Evolutionary conservation across 768 basidiomycete species (phyloP).

Genomic region (Neoboletus magnificus): DNA sequence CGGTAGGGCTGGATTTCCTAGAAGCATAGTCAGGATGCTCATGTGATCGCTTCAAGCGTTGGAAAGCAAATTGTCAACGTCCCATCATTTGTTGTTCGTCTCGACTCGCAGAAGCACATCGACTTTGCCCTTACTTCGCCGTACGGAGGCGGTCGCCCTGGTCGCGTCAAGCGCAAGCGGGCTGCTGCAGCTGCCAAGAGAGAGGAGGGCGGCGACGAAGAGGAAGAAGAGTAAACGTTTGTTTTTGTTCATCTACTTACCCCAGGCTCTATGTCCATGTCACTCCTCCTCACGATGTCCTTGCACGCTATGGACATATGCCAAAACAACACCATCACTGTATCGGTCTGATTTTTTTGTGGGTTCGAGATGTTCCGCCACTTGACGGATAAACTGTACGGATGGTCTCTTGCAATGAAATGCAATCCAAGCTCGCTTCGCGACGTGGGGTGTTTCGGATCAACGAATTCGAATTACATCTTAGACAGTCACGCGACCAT

Average conservation of each 20-base stretch:
- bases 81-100: constrained; percentile 97
- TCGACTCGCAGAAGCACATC: constrained; percentile 99
- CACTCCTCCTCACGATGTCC: constrained; percentile 29
- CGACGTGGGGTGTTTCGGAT: neutral
- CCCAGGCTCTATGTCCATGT: constrained; percentile 27
- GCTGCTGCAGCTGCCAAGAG: constrained; percentile 89
- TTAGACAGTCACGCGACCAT: constrained; percentile 5
- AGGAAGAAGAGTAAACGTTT: constrained; percentile 75
- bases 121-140: constrained; percentile 98
- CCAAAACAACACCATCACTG: constrained; percentile 27
- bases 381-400: neutral
- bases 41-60: constrained; percentile 51
- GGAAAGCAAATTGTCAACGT: constrained; percentile 99
- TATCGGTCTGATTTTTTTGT: constrained; percentile 3
- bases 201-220: constrained; percentile 85
- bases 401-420: neutral
- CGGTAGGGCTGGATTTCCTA: constrained; percentile 53
- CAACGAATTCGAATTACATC: neutral
- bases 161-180: constrained; percentile 99
- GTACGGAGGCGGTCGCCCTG: constrained; percentile 90
- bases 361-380: neutral
- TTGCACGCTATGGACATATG: constrained; percentile 30
- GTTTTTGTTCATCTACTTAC: constrained; percentile 22
- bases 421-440: neutral
- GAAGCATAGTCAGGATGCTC: neutral